Base-by-base conservation (phyloP, 768 basidiomycete genomes). In the Coprinellus aureogranulatus region DNA sequence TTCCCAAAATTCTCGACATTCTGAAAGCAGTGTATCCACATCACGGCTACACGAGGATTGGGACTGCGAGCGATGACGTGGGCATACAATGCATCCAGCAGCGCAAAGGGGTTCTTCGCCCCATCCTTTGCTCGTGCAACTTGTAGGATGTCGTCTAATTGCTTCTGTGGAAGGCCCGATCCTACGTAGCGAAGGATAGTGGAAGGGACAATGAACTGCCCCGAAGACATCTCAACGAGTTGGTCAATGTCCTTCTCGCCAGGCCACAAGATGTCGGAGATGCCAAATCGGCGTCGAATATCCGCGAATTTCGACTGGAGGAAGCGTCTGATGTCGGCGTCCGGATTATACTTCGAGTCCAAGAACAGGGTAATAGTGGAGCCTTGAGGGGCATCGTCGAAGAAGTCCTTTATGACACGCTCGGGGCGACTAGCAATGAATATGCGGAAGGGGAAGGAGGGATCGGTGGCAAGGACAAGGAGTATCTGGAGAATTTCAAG, bases 361-460 rank as follows among this genome's bases (percentile, higher is more conserved):
- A 57, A 31, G 14, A 1, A 28, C 3, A 57, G 30, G n/a, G n/a
- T n/a, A n/a, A n/a, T n/a, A n/a, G n/a, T n/a, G n/a, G n/a, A n/a
- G n/a, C n/a, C 8, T 52, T n/a, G 34, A 30, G 9, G 2, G 6
- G 2, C 2, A 47, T 22, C 18, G 23, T 18, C 25, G 12, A 57
- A 49, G n/a, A 46, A 46, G 5, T 46, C 44, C 1, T n/a, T 22
- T 4, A 57, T 50, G 23, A 30, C 34, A 9, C 18, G 18, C 37
- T 57, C 55, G 3, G 55, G 47, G 10, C 55, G 55, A 22, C 55
- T 57, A 3, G 55, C 46, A 11, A 57, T 18, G 34, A 50, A 18
- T 3, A 57, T 49, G 6, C 37, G 37, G 25, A 57, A 57, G 34
- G 55, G 55, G 31, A 57, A 44, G 10, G 25, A 6, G 2, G 22